Percentiles rank a stretch among this genome's conserved stretches.
Evolutionary conservation across 2,329 filamentous ascomycete species (phyloP).

Genomic region (Fusarium sp.): DNA sequence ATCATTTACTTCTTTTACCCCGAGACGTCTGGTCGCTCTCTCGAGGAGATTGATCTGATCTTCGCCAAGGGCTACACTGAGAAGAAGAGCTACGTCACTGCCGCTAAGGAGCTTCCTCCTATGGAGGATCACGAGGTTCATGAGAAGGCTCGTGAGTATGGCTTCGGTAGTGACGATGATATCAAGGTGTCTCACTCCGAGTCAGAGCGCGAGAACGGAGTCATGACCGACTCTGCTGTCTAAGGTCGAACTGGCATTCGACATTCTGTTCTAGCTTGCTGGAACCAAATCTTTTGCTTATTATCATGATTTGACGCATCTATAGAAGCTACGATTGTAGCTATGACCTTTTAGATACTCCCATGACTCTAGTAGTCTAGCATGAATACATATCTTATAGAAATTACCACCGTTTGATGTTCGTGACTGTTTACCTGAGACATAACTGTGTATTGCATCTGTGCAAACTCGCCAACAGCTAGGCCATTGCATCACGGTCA

Average conservation of each 20-base stretch:
- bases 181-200: constrained; percentile 1
- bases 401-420: not conserved
- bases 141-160: constrained; percentile 24
- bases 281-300: not conserved
- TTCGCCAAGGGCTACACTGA: constrained; percentile 64
- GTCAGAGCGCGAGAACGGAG: constrained; percentile 22
- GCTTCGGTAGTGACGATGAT: constrained; percentile 18
- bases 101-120: constrained; percentile 63
- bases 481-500: rapidly evolving
- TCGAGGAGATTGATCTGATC: constrained; percentile 37
- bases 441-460: too few species aligned
- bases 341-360: constrained; percentile 8
- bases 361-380: constrained; percentile 10
- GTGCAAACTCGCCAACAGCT: too few species aligned
- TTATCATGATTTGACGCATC: constrained; percentile 4
- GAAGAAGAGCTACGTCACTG: constrained; percentile 68
- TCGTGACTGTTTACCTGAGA: not conserved
- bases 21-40: constrained; percentile 51
- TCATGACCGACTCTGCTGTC: constrained; percentile 8
- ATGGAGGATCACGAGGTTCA: constrained; percentile 28
- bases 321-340: constrained; percentile 1
- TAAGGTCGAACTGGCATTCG: constrained; percentile 5
- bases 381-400: not conserved
- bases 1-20: constrained; percentile 60
- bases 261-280: not conserved